Evolutionary conservation across 441 rosid species (phyloP), one percentile per base, ranked within the genome.

Genomic region (Capsella rubella): DNA sequence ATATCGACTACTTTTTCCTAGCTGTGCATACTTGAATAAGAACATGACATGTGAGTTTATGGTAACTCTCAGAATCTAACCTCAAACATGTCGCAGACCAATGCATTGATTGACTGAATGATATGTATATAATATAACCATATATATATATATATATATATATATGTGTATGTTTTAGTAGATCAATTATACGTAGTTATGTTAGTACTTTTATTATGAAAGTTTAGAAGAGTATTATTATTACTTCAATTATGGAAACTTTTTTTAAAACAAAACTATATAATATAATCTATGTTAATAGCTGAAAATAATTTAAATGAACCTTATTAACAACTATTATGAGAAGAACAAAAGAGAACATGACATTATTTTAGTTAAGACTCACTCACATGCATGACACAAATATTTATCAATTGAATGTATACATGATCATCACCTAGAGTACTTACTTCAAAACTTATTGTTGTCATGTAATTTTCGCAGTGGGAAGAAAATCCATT

Each of bases 21-120:
- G 43, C 15, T 43, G 14, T 43, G 16, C 47, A 10, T 63, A 63
- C 39, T 57, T 55, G 31, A 45, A 55, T 46, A 54, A 55, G n/a
- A 64, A 11, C 39, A 6, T 42, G 21, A 21, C 55, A 72, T 53
- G 40, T 56, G 57, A 35, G 28, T 35, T 16, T 9, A 27, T 27
- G 34, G 31, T 65, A 54, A 50, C 31, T 53, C 28, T 53, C 28
- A 15, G 8, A 46, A 53, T 72, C 59, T 53, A 53, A 46, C 32
- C 56, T 43, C 77, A 64, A 31, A 64, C 70, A 55, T 15, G 64
- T 25, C 45, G 66, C 35, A 52, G 25, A 39, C 60, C 28, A 16
- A 37, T 37, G 42, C 42, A 37, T 37, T 37, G 42, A 37, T 37
- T 37, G 42, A 37, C 12, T 37, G 42, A 37, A 0, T 25, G 57